These are phyloP conservation scores for Naganishia albida DNA, from an alignment of 1,284 basidiomycete genomes.

Conservation along the genomic window DNA sequence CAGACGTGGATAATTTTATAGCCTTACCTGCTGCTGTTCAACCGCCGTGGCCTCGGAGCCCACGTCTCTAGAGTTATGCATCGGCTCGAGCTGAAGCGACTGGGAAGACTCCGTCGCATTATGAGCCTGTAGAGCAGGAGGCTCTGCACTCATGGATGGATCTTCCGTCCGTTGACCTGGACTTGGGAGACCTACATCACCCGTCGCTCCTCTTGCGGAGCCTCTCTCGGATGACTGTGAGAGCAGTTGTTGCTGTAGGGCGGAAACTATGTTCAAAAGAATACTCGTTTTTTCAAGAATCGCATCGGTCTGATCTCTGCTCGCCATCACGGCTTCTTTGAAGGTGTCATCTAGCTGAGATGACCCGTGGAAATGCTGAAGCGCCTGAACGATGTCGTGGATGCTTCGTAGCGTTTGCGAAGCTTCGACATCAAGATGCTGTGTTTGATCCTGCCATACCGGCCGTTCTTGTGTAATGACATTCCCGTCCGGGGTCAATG, in stretches of 20 bases:
- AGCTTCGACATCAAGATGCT: background rate
- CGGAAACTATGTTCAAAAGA: conserved; percentile 7
- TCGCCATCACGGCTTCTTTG: conserved; percentile 1
- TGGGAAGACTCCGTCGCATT: no score
- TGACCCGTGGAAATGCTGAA: background rate
- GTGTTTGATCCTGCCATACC: background rate
- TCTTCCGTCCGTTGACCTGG: no score
- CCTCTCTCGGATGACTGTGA: no score
- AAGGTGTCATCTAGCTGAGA: background rate
- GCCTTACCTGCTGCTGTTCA: no score
- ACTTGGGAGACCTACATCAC: no score
- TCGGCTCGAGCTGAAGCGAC: no score
- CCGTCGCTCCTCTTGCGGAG: no score
- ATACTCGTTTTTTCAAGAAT: conserved; percentile 10
- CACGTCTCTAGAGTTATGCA: no score
- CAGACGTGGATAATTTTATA: background rate
- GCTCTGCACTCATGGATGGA: no score
- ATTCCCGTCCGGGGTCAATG: background rate
- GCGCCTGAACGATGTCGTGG: background rate
- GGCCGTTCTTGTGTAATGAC: background rate
- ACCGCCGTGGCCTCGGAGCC: no score
- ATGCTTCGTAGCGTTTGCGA: background rate
- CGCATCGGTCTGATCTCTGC: background rate
- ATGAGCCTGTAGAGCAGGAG: no score
- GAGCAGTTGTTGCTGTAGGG: conserved; percentile 8